phyloP scores from a whole-genome alignment of 345 rosid species.

The Gossypium anomalum region DNA sequence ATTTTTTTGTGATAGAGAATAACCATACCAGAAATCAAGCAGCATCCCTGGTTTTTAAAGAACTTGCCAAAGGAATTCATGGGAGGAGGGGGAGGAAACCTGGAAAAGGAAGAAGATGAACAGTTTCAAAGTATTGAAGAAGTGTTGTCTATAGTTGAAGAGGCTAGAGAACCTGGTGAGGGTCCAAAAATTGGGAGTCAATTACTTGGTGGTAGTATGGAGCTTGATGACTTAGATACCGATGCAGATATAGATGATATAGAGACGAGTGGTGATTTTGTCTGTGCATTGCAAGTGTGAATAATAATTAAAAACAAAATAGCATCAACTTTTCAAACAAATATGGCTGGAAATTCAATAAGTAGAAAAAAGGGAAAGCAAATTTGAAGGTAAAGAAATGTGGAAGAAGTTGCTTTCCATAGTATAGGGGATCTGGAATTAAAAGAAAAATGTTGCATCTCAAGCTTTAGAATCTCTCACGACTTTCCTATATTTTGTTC shows the following conservation, averaged over 20 bases:
- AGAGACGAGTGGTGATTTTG: slow-evolving; percentile 75
- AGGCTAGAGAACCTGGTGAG: slow-evolving; percentile 56
- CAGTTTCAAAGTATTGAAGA: slow-evolving; percentile 62
- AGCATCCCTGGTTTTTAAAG: slow-evolving; percentile 66
- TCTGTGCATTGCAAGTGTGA: slow-evolving; percentile 51
- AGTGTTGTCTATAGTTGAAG: slow-evolving; percentile 54
- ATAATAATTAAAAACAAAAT: background rate
- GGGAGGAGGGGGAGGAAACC: slow-evolving; percentile 36
- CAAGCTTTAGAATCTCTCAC: too few relatives aligned
- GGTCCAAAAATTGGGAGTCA: slow-evolving; percentile 33
- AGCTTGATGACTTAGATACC: slow-evolving; percentile 54
- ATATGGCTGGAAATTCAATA: background rate
- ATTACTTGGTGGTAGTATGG: slow-evolving; percentile 58
- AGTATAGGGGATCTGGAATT: too few relatives aligned
- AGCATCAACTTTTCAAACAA: background rate
- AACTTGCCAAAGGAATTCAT: slow-evolving; percentile 37
- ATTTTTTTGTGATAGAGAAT: slow-evolving; percentile 39
- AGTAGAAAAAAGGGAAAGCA: background rate
- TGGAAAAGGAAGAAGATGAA: slow-evolving; percentile 29
- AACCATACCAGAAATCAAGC: slow-evolving; percentile 57
- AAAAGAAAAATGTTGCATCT: too few relatives aligned
- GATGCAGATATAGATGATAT: slow-evolving; percentile 41
- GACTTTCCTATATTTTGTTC: too few relatives aligned
- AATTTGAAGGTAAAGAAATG: slow-evolving; percentile 11
- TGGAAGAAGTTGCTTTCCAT: slow-evolving; percentile 2